A percentile compares a stretch with the other conserved stretches of the same genome.
phyloP scores from a whole-genome alignment of 1,139 yeast species.

The Groenewaldozyma sp. region DNA sequence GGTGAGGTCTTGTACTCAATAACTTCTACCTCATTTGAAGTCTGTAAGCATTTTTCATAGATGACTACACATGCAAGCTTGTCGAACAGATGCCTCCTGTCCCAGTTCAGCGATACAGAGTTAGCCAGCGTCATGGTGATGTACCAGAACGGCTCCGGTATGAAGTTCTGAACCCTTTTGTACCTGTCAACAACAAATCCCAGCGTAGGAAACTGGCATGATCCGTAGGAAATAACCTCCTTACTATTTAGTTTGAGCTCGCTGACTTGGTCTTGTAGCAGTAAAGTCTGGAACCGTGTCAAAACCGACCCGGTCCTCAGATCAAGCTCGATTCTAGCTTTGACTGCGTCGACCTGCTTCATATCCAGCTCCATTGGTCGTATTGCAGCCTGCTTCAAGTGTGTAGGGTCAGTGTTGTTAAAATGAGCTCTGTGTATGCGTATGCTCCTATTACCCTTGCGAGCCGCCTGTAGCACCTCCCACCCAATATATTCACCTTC shows the following conservation, averaged over 20 bases:
- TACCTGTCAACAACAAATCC: slow-evolving; percentile 96
- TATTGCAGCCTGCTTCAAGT: slow-evolving; percentile 65
- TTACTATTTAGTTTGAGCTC: slow-evolving; percentile 18
- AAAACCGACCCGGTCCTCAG: slow-evolving; percentile 83
- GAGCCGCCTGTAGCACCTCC: slow-evolving; percentile 68
- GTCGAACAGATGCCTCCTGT: slow-evolving; percentile 63
- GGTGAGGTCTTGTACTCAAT: slow-evolving; percentile 40
- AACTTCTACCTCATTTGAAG: slow-evolving; percentile 40
- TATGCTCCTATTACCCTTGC: slow-evolving; percentile 41
- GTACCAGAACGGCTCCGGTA: slow-evolving; percentile 75
- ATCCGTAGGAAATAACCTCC: slow-evolving; percentile 63
- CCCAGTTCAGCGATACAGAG: slow-evolving; percentile 50
- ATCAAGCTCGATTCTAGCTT: slow-evolving; percentile 80
- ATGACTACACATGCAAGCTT: slow-evolving; percentile 50
- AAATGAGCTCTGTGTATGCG: slow-evolving; percentile 67
- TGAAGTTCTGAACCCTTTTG: slow-evolving; percentile 60
- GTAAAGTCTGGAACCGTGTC: slow-evolving; percentile 62
- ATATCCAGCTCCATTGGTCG: slow-evolving; percentile 56
- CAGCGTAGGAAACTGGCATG: slow-evolving; percentile 94
- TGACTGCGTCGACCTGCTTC: slow-evolving; percentile 73
- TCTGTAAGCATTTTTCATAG: slow-evolving; percentile 56
- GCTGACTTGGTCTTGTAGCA: slow-evolving; percentile 31
- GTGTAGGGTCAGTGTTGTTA: slow-evolving; percentile 75
- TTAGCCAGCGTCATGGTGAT: slow-evolving; percentile 43
- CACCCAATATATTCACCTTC: slow-evolving; percentile 96